Evolutionary conservation across 768 basidiomycete genomes (phyloP).

Genomic region (Auriscalpium orientale): DNA sequence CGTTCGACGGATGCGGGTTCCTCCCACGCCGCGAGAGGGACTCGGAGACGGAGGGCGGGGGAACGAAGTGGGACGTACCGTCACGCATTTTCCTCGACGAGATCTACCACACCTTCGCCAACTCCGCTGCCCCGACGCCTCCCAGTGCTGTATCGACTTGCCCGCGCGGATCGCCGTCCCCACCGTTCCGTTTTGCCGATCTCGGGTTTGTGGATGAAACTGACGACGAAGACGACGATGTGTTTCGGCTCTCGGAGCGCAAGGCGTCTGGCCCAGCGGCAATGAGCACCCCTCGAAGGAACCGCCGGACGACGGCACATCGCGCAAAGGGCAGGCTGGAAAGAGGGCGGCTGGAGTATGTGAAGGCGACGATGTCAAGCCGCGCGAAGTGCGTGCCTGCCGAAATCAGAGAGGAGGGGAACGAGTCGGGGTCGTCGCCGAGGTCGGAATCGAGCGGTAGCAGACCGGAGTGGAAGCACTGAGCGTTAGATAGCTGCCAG

Average conservation of each 20-base stretch:
- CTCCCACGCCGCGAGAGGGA: constrained; percentile 7
- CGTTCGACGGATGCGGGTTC: constrained; percentile 13
- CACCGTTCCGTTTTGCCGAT: constrained; percentile 2
- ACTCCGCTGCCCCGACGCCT: background rate
- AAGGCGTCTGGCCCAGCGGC: constrained; percentile 5
- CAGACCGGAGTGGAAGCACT: constrained; percentile 13
- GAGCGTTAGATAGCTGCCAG: background rate
- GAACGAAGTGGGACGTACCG: constrained; percentile 6
- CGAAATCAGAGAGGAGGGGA: background rate
- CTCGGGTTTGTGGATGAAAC: constrained; percentile 1
- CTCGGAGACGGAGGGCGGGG: background rate
- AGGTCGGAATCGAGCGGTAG: background rate
- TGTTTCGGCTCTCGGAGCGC: background rate
- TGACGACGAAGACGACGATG: constrained; percentile 2
- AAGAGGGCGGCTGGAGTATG: constrained; percentile 5
- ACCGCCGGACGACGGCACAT: background rate
- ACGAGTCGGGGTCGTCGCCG: constrained; percentile 8
- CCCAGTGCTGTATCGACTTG: background rate
- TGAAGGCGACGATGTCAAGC: constrained; percentile 8
- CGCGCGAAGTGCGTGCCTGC: background rate
- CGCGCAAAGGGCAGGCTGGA: background rate
- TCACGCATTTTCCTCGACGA: constrained; percentile 16
- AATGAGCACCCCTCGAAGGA: constrained; percentile 6
- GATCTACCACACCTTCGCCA: constrained; percentile 14
- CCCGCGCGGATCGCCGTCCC: background rate